A percentile compares a stretch with the other conserved stretches of the same genome.
phyloP scores from a whole-genome alignment of 768 basidiomycete genomes.

The Lactarius quietus region DNA sequence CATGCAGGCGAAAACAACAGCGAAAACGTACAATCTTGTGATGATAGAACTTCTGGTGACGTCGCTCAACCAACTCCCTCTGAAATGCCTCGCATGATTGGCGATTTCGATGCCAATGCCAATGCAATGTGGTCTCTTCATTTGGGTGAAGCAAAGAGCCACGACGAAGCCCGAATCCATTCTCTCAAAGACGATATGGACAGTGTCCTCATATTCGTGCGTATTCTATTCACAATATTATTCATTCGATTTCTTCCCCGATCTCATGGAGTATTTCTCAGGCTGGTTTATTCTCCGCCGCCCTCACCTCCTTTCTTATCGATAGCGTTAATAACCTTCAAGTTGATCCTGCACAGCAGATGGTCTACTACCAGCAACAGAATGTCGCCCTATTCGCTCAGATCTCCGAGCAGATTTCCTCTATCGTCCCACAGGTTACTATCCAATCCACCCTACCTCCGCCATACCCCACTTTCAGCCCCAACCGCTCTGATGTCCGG shows the following conservation, averaged over 20 bases:
- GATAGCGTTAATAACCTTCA: conserved; percentile 11
- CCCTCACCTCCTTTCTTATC: conserved; percentile 8
- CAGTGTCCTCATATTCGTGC: neutral
- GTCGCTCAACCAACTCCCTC: neutral
- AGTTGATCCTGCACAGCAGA: neutral
- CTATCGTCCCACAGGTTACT: neutral
- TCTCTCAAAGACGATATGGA: neutral
- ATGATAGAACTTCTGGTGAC: neutral
- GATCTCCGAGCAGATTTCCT: neutral
- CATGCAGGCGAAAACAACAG: neutral
- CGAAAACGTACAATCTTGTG: neutral
- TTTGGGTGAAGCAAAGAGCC: no score
- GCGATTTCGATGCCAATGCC: neutral
- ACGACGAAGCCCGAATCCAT: no score
- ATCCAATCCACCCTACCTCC: neutral
- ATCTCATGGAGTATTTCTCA: neutral
- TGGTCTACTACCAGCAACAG: conserved; percentile 3
- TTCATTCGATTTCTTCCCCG: neutral
- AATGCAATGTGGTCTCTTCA: neutral
- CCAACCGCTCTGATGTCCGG: conserved; percentile 35
- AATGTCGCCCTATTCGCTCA: conserved; percentile 2
- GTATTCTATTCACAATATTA: neutral
- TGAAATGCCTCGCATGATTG: neutral
- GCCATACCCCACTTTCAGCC: neutral
- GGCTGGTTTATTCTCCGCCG: conserved; percentile 17